Percentiles rank a stretch among this genome's conserved stretches.
Conservation (phyloP, 2,329 filamentous ascomycete genomes). For the Juglanconis sp. region DNA sequence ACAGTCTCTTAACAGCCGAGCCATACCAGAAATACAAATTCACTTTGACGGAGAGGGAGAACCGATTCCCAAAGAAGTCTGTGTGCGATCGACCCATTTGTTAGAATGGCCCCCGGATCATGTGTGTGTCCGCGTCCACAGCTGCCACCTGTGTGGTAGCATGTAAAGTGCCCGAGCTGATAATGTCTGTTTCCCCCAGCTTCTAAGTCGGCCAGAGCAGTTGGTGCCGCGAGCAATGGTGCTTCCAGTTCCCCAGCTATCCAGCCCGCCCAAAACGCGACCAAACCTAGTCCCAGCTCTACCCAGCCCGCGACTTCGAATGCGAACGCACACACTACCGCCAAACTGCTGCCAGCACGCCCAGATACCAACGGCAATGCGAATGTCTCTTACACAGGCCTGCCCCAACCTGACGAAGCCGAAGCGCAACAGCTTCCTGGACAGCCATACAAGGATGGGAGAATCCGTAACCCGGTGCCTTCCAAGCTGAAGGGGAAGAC, state of each 20-base stretch:
- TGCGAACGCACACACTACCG: conserved; percentile 10
- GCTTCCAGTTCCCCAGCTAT: conserved; percentile 4
- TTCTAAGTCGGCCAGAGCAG: conserved; percentile 12
- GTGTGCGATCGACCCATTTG: conserved; percentile 14
- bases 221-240: not conserved
- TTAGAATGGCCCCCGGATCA: conserved; percentile 17
- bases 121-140: conserved; percentile 8
- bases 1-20: not conserved
- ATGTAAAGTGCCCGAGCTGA: conserved; percentile 5
- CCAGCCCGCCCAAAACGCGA: conserved; percentile 5
- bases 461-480: conserved; percentile 56
- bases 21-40: not conserved
- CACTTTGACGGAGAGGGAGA: not conserved
- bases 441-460: conserved; percentile 40
- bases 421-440: conserved; percentile 21
- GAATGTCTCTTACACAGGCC: conserved; percentile 11
- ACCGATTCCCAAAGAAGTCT: not conserved
- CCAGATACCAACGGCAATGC: conserved; percentile 1
- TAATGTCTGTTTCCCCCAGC: conserved; percentile 1
- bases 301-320: conserved; percentile 5
- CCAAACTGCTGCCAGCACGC: conserved; percentile 5
- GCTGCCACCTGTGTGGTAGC: not conserved
- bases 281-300: conserved; percentile 1
- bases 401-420: conserved; percentile 22
- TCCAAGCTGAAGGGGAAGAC: conserved; percentile 60